Base-by-base conservation (phyloP, 2,329 filamentous ascomycete genomes). In the Raffaelea deltoideospora region DNA sequence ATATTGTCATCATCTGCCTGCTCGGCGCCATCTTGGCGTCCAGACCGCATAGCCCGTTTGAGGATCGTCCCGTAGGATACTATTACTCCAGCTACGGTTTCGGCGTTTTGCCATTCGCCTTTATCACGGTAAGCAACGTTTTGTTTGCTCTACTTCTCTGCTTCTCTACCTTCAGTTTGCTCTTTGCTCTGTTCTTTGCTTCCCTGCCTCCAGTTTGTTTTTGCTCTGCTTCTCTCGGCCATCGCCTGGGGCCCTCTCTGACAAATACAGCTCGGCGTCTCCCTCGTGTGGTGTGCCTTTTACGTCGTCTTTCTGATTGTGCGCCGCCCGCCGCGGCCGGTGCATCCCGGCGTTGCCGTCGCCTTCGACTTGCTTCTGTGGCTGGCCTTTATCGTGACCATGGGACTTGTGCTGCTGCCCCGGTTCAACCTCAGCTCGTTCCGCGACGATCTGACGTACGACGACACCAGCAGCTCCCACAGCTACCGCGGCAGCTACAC, bases 341-440 rank as follows among this genome's bases (percentile, higher is more conserved):
- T 37, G 5, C 43, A 45, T 29, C 43, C 43, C 10, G 43, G 42
- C 18, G 11, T 44, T 13, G 33, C 33, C 4, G 37, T 47, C n/a
- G 41, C 31, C 24, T 2, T 42, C 5, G 45, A 47, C 31, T 33
- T 46, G 10, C 11, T 44, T 11, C 37, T 45, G 19, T 44, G 42
- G 39, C 39, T 46, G 3, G 17, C 15, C 9, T 24, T 47, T 10
- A 34, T 41, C 31, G 4, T 41, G 23, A 24, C 36, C 1, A 7
- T 35, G 14, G n/a, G n/a, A n/a, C 31, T 39, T 2, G 9, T 32
- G 7, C 5, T 37, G 14, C 4, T 30, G n/a, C n/a, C 5, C 28
- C n/a, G 18, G 7, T 10, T 4, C 10, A 1, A 18, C 9, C 35
- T 35, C 10, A 30, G 31, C 37, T 3, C 5, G 27, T 5, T 15